These are phyloP conservation scores for Epichloe typhina DNA, from an alignment of 2,329 filamentous ascomycete genomes.

Conservation along the genomic window DNA sequence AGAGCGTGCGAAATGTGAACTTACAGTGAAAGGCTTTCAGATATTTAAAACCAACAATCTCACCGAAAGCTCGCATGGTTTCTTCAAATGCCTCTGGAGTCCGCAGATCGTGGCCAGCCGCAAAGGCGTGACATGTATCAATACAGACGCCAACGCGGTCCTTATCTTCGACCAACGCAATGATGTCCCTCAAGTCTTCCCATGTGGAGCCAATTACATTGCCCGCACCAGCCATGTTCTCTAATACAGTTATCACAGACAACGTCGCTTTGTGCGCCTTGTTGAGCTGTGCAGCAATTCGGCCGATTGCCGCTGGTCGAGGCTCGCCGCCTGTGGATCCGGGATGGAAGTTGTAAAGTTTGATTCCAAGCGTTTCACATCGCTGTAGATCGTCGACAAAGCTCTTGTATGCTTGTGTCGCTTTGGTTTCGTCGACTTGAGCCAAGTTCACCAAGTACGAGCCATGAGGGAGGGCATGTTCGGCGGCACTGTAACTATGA, in stretches of 20 bases:
- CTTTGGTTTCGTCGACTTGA: slow-evolving; percentile 66
- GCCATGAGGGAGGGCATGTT: slow-evolving; percentile 78
- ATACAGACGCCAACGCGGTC: slow-evolving; percentile 81
- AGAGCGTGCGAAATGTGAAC: slow-evolving; percentile 4
- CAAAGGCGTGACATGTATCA: slow-evolving; percentile 94
- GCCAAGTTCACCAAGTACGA: slow-evolving; percentile 96
- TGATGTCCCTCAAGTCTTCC: slow-evolving; percentile 76
- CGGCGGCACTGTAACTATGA: slow-evolving; percentile 56
- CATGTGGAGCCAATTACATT: slow-evolving; percentile 80
- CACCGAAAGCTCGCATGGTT: slow-evolving; percentile 66
- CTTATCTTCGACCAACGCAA: slow-evolving; percentile 68
- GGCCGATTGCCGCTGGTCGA: slow-evolving; percentile 55
- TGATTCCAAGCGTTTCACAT: slow-evolving; percentile 76
- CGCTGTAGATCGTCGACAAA: slow-evolving; percentile 82
- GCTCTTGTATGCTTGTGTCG: slow-evolving; percentile 68
- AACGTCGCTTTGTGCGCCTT: slow-evolving; percentile 63
- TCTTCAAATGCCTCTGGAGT: slow-evolving; percentile 57
- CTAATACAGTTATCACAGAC: slow-evolving; percentile 69
- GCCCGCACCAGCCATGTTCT: slow-evolving; percentile 89
- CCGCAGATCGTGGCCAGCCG: slow-evolving; percentile 81
- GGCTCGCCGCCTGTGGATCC: slow-evolving; percentile 62
- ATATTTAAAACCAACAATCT: slow-evolving; percentile 63
- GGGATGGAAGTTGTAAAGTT: slow-evolving; percentile 96
- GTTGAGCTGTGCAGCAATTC: slow-evolving; percentile 76
- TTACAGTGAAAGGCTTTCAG: slow-evolving; percentile 65